These are phyloP conservation scores for Trichoderma sp. DNA, from an alignment of 2,329 filamentous ascomycete genomes.

Conservation along the genomic window DNA sequence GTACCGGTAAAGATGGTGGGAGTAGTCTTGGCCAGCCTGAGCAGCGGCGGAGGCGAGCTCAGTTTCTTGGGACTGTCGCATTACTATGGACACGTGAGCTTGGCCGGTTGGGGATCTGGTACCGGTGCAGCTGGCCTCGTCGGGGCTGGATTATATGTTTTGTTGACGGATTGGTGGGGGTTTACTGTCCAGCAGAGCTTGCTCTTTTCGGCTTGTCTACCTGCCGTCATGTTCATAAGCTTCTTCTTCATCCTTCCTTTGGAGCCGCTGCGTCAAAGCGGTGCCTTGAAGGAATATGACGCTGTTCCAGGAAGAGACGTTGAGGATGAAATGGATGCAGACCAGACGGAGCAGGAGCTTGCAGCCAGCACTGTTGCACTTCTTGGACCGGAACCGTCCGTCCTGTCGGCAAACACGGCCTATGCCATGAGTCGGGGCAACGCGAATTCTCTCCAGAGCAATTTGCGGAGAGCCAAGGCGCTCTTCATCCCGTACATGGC, in stretches of 20 bases:
- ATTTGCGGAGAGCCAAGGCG: conserved; percentile 62
- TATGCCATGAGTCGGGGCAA: conserved; percentile 30
- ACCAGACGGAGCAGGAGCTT: conserved; percentile 32
- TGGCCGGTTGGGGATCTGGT: conserved; percentile 89
- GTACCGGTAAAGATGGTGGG: conserved; percentile 76
- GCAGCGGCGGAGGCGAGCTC: conserved; percentile 82
- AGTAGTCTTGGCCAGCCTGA: conserved; percentile 79
- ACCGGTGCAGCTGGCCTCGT: conserved; percentile 86
- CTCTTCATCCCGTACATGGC: conserved; percentile 84
- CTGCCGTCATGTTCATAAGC: conserved; percentile 75
- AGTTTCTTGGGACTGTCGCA: conserved; percentile 90
- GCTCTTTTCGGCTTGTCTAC: conserved; percentile 74
- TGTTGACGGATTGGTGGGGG: conserved; percentile 76
- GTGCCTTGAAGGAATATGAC: conserved; percentile 50
- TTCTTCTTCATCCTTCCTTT: conserved; percentile 81
- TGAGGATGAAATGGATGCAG: conserved; percentile 37
- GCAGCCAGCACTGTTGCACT: conserved; percentile 45
- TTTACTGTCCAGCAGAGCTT: conserved; percentile 72
- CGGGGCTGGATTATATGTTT: conserved; percentile 82
- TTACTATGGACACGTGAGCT: conserved; percentile 82
- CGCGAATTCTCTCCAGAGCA: conserved; percentile 39
- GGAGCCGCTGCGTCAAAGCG: conserved; percentile 51
- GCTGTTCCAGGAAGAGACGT: conserved; percentile 44
- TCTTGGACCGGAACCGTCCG: conserved; percentile 42
- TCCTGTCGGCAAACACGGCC: conserved; percentile 21